Conservation (phyloP, 495 filamentous ascomycete species). For the Evernia prunastri region DNA sequence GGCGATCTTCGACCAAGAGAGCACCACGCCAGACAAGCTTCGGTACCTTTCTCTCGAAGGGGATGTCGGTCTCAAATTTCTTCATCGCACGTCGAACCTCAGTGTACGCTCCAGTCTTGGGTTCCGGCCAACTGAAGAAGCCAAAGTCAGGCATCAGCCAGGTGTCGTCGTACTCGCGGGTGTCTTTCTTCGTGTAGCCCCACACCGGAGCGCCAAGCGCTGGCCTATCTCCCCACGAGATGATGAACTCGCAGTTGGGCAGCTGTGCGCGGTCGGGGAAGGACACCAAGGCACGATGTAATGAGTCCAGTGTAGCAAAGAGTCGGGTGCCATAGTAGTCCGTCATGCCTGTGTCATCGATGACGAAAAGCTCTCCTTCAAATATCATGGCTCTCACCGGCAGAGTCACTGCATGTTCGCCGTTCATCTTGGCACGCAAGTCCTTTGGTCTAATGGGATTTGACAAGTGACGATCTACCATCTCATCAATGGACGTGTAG, state of each 20-base stretch:
- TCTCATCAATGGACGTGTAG: neutral
- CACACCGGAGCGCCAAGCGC: neutral
- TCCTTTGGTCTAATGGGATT: neutral
- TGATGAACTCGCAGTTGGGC: constrained; percentile 10
- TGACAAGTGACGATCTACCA: neutral
- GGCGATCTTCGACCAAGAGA: neutral
- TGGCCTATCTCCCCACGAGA: neutral
- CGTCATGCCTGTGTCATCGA: neutral
- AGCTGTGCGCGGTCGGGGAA: neutral
- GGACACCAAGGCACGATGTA: neutral
- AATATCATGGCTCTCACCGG: neutral
- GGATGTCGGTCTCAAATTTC: neutral
- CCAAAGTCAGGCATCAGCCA: constrained; percentile 14
- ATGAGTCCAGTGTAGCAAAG: neutral
- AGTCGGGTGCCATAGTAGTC: neutral
- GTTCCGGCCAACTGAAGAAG: constrained; percentile 14
- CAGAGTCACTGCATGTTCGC: neutral
- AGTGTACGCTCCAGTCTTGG: constrained; percentile 1
- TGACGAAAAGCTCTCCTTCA: neutral
- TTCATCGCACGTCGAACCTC: constrained; percentile 1
- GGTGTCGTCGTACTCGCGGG: neutral
- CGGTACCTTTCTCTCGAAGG: neutral
- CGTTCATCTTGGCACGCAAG: neutral
- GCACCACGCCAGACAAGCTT: constrained; percentile 1
- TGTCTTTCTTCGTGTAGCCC: constrained; percentile 7